Percentiles rank a stretch among this genome's conserved stretches.
Conservation (phyloP, 768 basidiomycete genomes). For the Galerina marginata region DNA sequence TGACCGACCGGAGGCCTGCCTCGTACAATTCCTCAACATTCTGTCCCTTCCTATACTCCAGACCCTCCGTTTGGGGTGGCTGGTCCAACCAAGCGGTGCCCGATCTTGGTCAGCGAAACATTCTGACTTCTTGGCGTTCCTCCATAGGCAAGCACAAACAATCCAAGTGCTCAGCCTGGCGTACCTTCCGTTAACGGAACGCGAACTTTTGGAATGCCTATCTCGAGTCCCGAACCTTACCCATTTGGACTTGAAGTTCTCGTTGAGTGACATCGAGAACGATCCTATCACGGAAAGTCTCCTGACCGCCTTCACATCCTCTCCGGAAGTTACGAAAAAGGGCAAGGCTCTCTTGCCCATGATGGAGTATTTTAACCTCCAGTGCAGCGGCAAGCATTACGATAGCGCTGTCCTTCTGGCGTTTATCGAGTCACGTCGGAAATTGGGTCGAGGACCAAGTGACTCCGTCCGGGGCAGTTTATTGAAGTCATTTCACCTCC, state of each 20-base stretch:
- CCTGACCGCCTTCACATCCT: slow-evolving; percentile 22
- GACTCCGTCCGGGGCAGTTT: background rate
- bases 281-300: slow-evolving; percentile 45
- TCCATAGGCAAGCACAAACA: slow-evolving; percentile 30
- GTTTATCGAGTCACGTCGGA: slow-evolving; percentile 40
- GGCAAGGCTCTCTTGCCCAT: slow-evolving; percentile 26
- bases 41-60: slow-evolving; percentile 36
- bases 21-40: slow-evolving; percentile 37
- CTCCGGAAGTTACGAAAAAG: background rate
- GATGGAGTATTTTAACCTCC: slow-evolving; percentile 32
- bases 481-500: slow-evolving; percentile 33
- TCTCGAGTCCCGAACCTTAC: slow-evolving; percentile 32
- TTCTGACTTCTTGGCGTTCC: slow-evolving; percentile 33
- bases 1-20: slow-evolving; percentile 24
- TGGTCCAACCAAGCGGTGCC: slow-evolving; percentile 21
- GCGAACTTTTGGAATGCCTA: slow-evolving; percentile 38
- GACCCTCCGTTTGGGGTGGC: slow-evolving; percentile 41
- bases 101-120: slow-evolving; percentile 27
- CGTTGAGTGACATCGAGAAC: slow-evolving; percentile 33
- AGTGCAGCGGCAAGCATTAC: slow-evolving; percentile 40
- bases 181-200: slow-evolving; percentile 45
- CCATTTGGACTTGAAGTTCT: slow-evolving; percentile 40
- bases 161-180: slow-evolving; percentile 38
- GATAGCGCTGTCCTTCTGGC: slow-evolving; percentile 29
- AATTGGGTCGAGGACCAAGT: slow-evolving; percentile 5